Evolutionary conservation across 140 eudicot genomes (phyloP).

Genomic region (Anethum foeniculum): DNA sequence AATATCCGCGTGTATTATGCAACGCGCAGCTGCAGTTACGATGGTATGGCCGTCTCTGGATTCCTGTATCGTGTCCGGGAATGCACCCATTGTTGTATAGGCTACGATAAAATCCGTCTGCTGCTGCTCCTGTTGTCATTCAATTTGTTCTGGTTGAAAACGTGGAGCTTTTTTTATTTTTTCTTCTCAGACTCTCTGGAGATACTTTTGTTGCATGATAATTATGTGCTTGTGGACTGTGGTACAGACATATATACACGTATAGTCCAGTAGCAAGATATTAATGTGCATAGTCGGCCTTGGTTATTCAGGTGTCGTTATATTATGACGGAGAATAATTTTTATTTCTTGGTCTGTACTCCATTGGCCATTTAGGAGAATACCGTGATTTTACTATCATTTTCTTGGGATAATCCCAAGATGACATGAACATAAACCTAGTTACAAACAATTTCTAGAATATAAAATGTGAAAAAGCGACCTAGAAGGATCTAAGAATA

Average conservation of each 20-base stretch:
- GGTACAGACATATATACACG: not conserved
- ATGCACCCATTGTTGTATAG: not conserved
- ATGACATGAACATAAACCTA: not conserved
- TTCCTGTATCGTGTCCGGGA: not conserved
- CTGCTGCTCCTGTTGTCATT: not conserved
- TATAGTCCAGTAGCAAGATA: not conserved
- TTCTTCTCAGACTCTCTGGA: not conserved
- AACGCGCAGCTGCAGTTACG: slow-evolving; percentile 12
- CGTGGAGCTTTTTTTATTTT: not conserved
- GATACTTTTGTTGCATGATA: not conserved
- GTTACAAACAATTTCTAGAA: not conserved
- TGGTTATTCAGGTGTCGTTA: not conserved
- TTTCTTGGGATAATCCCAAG: not conserved
- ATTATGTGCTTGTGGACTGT: not conserved
- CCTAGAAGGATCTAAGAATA: not conserved
- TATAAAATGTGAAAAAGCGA: not conserved
- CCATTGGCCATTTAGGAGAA: not conserved
- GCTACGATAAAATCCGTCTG: not conserved
- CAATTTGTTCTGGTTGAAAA: not conserved
- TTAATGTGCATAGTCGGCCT: not conserved
- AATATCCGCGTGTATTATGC: slow-evolving; percentile 1
- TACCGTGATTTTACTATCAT: not conserved
- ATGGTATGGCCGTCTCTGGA: slow-evolving; percentile 6
- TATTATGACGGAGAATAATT: not conserved
- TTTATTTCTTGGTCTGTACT: not conserved